Percentiles rank a stretch among this genome's conserved stretches.
phyloP scores from a whole-genome alignment of 345 rosid genomes.

The Pistacia vera region DNA sequence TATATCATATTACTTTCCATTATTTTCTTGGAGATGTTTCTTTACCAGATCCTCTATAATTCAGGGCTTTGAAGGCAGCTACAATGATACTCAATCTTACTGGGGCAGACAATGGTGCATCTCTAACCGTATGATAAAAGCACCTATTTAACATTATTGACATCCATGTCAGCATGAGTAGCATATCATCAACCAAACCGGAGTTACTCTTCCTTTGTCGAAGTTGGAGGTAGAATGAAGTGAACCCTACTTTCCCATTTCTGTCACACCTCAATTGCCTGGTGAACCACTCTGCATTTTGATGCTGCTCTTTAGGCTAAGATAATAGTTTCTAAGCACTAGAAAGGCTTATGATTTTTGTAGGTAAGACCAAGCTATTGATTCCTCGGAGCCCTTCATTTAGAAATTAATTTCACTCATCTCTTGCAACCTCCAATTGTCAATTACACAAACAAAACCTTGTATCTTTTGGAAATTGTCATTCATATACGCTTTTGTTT shows the following conservation, averaged over 20 bases:
- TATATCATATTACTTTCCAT: not conserved
- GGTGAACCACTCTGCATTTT: not conserved
- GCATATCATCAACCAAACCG: not conserved
- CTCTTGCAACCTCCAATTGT: not conserved
- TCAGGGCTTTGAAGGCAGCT: constrained; percentile 92
- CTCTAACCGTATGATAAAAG: constrained; percentile 68
- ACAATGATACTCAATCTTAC: constrained; percentile 83
- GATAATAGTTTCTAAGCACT: not conserved
- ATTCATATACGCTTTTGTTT: too few relatives aligned
- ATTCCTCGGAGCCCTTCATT: not conserved
- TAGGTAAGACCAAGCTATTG: too few relatives aligned
- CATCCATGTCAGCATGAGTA: too few relatives aligned
- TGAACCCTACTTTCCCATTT: not conserved
- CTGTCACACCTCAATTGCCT: too few relatives aligned
- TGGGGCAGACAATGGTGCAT: constrained; percentile 86
- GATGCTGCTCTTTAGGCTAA: not conserved
- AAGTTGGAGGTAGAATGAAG: not conserved
- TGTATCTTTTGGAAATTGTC: too few relatives aligned
- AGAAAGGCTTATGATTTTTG: not conserved
- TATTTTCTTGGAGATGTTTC: not conserved
- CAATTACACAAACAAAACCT: not conserved
- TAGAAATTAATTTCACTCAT: not conserved
- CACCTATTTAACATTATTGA: not conserved
- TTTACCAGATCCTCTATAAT: not conserved
- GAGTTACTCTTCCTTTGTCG: not conserved